phyloP scores from a whole-genome alignment of 2,329 filamentous ascomycete genomes.

The Graphilbum ipis-grandicollis region DNA sequence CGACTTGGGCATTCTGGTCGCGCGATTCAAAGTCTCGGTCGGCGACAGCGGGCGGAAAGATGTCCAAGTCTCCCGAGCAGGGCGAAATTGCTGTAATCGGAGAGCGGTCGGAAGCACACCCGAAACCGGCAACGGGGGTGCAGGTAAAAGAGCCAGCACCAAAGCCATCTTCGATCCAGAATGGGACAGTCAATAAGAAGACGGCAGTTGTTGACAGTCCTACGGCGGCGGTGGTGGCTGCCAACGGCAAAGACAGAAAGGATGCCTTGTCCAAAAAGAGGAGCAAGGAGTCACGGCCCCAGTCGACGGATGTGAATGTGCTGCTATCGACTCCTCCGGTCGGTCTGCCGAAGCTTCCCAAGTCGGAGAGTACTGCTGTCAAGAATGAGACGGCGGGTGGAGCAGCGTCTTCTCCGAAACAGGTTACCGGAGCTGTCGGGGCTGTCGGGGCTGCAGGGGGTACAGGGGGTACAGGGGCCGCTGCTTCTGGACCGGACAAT shows the following conservation, averaged over 20 bases:
- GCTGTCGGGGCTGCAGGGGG: no score
- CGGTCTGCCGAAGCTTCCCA: no score
- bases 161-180: conserved; percentile 19
- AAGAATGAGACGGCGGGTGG: conserved; percentile 11
- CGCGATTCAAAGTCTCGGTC: conserved; percentile 28
- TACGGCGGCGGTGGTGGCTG: background rate
- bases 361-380: conserved; percentile 12
- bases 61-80: conserved; percentile 16
- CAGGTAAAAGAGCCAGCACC: conserved; percentile 20
- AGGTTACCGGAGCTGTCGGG: no score
- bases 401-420: no score
- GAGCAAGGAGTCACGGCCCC: conserved; percentile 30
- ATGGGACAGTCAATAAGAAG: conserved; percentile 10
- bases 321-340: conserved; percentile 17
- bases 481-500: no score
- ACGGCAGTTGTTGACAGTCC: background rate
- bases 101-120: conserved; percentile 37
- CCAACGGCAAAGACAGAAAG: conserved; percentile 9
- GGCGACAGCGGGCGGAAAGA: conserved; percentile 15
- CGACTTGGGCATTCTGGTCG: conserved; percentile 73
- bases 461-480: no score
- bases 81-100: conserved; percentile 40
- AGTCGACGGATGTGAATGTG: conserved; percentile 29
- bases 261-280: conserved; percentile 20
- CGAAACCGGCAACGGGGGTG: conserved; percentile 26